These are phyloP conservation scores for Ophiobolus disseminans DNA, from an alignment of 2,329 filamentous ascomycete species.

Conservation along the genomic window DNA sequence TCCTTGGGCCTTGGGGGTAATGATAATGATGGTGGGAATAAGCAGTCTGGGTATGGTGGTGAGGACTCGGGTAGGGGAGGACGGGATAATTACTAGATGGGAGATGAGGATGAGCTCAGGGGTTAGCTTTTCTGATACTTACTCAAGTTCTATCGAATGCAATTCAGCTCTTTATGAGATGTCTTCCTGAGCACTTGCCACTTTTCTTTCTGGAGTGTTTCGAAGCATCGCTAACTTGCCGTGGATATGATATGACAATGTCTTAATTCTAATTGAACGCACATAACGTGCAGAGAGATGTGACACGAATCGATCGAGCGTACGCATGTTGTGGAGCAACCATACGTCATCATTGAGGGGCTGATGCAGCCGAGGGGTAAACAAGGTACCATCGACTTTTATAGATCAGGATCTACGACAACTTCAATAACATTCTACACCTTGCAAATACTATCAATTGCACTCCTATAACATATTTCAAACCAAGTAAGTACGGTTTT, in stretches of 20 bases:
- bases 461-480: no score
- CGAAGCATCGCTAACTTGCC: no score
- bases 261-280: no score
- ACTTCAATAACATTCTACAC: background rate
- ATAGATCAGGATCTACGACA: background rate
- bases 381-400: conserved; percentile 7
- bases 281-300: no score
- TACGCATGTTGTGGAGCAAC: conserved; percentile 9
- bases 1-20: conserved; percentile 1
- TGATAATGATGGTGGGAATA: conserved; percentile 10
- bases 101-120: background rate
- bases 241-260: no score
- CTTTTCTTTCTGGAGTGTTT: no score
- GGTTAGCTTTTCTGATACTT: no score
- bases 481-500: no score
- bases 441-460: background rate
- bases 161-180: no score
- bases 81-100: background rate
- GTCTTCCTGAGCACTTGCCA: no score
- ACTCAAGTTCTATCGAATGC: no score
- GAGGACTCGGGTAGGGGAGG: background rate
- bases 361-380: conserved; percentile 16
- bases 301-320: background rate
- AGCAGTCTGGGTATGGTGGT: conserved; percentile 15
- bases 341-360: conserved; percentile 27